Evolutionary conservation across 257 asterid genomes (phyloP), one percentile per base, ranked within the genome.

Genomic region (Ehretia macrophylla): DNA sequence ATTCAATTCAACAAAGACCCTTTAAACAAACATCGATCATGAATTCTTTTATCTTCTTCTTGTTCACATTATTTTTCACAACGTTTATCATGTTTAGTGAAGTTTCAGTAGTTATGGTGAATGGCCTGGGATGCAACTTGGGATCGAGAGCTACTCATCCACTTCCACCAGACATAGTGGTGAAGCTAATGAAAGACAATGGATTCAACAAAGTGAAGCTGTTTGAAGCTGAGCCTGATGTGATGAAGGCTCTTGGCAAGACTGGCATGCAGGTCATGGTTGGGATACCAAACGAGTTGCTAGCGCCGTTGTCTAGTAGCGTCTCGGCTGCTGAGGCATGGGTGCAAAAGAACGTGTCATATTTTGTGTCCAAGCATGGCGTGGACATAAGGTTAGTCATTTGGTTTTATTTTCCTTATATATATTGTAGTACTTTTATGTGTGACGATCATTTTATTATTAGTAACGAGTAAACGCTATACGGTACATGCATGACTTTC

Each of bases 231-330:
- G 90, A 79, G 10, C 86, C 95, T 11, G 71, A 60, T 14, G 90
- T 78, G 0, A 9, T 88, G 78, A 58, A 50, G 63, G 96, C 95
- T 20, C 85, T 92, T 1, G 96, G 85, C 4, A 81, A 77, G 65
- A 82, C 97, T 0, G 95, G 91, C 10, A 83, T 92, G 16, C 74
- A 85, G 55, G 98, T 88, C 51, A 91, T 91, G 98, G 90, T 91
- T 19, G 98, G 98, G 14, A 91, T 91, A 13, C 95, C 98, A 8
- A 92, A 92, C 37, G 99, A 92, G 40, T 59, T 88, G 83, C 52
- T 92, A 10, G 99, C 90, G 0, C 63, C 78, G 6, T 32, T 92
- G 19, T 90, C 97, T 0, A 60, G 77, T 23, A 84, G 82, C 35
- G 97, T 88, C 35, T 59, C 68, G 0, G 75, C 59, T 55, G 97